These are phyloP conservation scores for Toxoplasma gondii DNA, from an alignment of 169 alveolate genomes.

Conservation along the genomic window DNA sequence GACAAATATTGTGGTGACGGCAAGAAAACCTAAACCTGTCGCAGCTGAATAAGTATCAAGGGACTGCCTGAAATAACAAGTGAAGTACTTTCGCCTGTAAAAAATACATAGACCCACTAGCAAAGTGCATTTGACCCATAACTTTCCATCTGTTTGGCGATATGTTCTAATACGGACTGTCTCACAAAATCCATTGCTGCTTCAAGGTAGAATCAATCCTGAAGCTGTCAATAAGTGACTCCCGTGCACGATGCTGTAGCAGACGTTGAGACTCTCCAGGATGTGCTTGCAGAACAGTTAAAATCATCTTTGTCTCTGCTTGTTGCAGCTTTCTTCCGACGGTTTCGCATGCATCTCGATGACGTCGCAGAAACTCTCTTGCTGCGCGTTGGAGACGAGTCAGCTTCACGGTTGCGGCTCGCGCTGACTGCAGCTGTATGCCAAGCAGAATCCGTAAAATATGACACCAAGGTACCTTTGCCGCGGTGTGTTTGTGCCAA, in stretches of 20 bases:
- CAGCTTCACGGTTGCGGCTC: neutral
- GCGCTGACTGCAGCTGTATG: neutral
- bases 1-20: too few species aligned
- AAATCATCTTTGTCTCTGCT: neutral
- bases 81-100: too few species aligned
- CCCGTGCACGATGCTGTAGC: neutral
- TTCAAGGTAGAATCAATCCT: neutral
- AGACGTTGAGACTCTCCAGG: slow-evolving; percentile 17
- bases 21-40: too few species aligned
- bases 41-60: too few species aligned
- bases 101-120: too few species aligned
- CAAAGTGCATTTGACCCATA: too few species aligned
- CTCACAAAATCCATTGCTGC: neutral
- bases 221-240: neutral
- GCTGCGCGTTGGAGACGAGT: neutral
- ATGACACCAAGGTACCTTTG: too few species aligned
- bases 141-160: too few species aligned
- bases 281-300: neutral
- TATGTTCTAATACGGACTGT: neutral
- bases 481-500: too few species aligned
- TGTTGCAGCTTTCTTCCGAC: neutral
- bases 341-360: neutral
- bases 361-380: neutral
- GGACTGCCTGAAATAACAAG: too few species aligned
- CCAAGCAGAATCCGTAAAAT: neutral